Evolutionary conservation across 345 rosid species (phyloP), one percentile per base, ranked within the genome.

Genomic region (Erysimum cheiranthoides): DNA sequence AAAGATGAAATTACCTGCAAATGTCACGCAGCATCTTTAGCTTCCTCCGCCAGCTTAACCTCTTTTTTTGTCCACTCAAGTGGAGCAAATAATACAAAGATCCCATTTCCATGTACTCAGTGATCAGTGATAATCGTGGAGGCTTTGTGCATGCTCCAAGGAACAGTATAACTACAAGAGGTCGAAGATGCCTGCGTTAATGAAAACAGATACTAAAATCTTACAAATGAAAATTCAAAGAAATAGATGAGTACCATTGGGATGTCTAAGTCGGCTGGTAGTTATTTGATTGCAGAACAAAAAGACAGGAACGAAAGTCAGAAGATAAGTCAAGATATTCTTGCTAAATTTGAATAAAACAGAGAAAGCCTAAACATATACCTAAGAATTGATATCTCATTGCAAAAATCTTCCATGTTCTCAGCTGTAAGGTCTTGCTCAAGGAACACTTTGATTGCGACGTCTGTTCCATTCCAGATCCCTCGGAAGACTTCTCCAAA

Each of bases 41-140:
- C 84, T 79, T 85, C 83, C 89, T 85, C 43, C 92, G 84, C 99
- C 98, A 88, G 79, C 82, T 93, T 74, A 91, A 86, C 83, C 81
- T 88, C 81, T 86, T 96, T 77, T 93, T 96, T 78, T 91, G 98
- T 73, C 96, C 93, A 76, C 96, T 93, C 69, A 77, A 71, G 79
- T 91, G 98, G 75, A 96, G 92, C 83, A 93, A 81, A 85, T 84
- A 77, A 76, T 89, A 91, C 79, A 93, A 79, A 30, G 99, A 93
- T 56, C 98, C 97, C 94, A 87, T 85, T 82, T 96, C 99, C 98
- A 96, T 93, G 82, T 93, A 96, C 79, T 96, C 98, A 3, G 99
- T 96, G 74, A 96, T 83, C 90, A 96, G 83, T 60, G 99, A 96
- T 73, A 96, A 86, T 50, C 80, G 87, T 9, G 98, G 98, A 70